Conservation (phyloP, 2,329 filamentous ascomycete species). For the Trichoderma guizhouense region DNA sequence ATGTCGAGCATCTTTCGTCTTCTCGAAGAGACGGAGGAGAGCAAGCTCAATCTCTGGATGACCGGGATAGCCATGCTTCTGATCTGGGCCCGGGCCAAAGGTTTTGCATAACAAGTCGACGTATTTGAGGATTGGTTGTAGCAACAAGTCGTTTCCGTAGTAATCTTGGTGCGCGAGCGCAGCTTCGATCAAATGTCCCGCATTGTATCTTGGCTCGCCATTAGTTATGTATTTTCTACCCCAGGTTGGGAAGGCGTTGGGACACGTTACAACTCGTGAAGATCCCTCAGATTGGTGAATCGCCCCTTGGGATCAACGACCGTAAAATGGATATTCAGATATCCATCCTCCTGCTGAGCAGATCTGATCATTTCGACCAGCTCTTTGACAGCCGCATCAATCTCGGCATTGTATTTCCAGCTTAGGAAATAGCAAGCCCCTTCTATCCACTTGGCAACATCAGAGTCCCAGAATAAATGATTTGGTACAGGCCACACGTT, state of each 20-base stretch:
- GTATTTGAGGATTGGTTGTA: neutral
- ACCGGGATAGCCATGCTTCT: too few species aligned
- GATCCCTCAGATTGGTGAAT: neutral
- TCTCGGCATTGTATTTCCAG: neutral
- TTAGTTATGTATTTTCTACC: too few species aligned
- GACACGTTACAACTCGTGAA: neutral
- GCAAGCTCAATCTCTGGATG: too few species aligned
- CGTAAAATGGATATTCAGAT: neutral
- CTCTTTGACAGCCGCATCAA: neutral
- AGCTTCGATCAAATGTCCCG: neutral
- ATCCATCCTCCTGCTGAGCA: neutral
- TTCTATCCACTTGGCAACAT: neutral
- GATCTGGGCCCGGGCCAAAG: too few species aligned
- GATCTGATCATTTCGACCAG: neutral
- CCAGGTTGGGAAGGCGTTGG: too few species aligned
- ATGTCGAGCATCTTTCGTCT: neutral
- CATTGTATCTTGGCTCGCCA: neutral
- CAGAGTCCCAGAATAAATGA: neutral
- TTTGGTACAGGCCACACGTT: neutral
- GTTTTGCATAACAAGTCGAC: neutral
- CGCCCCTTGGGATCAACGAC: neutral
- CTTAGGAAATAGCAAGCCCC: neutral
- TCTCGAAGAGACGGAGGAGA: too few species aligned
- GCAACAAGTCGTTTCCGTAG: neutral
- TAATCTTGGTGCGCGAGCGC: neutral